Base-by-base conservation (phyloP, 441 rosid genomes). In the Pelargonium australe region DNA sequence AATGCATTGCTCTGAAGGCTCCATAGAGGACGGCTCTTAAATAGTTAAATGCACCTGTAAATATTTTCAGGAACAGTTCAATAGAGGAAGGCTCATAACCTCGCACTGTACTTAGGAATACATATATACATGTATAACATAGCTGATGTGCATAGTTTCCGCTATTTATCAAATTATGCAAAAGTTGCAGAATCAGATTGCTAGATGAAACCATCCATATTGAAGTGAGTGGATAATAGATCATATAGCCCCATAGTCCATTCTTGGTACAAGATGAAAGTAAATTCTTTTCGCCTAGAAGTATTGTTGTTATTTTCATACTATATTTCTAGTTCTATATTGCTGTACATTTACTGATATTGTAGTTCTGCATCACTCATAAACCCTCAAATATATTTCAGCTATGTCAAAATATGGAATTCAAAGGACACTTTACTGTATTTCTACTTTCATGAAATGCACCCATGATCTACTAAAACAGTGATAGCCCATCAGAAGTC, bases 121-220 rank as follows among this genome's bases (percentile, higher is more conserved):
- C 53, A 47, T 47, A 47, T 16, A 51, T 51, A 51, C 58, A 51
- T 51, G 58, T 51, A 51, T 51, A 51, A 4, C 58, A 49, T 51
- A 51, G 16, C 16, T n/a, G 14, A 49, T 49, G 17, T 12, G 6
- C 58, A 51, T n/a, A 51, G n/a, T 34, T n/a, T n/a, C 17, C 58
- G n/a, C 14, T 51, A 51, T 51, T 51, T 51, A 13, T 51, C 58
- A 51, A 51, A 51, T 51, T 51, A 51, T n/a, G 14, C 58, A 13
- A 5, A 51, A 51, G 58, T 51, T 13, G n/a, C 17, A 51, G 19
- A 12, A n/a, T n/a, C 58, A n/a, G 6, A 51, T 12, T 49, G 16
- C 1, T 5, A 5, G 13, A 11, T 49, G 5, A 12, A 49, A 13
- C 51, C 51, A 45, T 13, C 13, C 11, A 9, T 44, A 2, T 43